These are phyloP conservation scores for Mortierella sp. DNA, from an alignment of 371 early-diverging fungal species.

Conservation along the genomic window DNA sequence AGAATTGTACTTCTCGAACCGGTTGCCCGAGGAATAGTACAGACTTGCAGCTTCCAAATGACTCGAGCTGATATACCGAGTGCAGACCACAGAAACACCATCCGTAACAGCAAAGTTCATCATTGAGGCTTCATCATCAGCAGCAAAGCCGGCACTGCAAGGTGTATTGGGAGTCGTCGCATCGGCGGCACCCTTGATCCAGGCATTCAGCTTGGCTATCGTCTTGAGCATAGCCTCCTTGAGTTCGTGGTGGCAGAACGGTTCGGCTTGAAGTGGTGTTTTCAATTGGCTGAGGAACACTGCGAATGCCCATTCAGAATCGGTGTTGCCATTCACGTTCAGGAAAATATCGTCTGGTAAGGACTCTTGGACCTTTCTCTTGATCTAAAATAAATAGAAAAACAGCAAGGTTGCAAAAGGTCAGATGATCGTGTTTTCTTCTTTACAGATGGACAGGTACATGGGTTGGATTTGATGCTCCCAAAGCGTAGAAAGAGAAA, in stretches of 20 bases:
- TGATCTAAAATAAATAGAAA: slow-evolving; percentile 66
- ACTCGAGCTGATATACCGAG: slow-evolving; percentile 82
- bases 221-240: slow-evolving; percentile 84
- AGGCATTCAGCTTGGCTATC: slow-evolving; percentile 78
- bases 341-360: slow-evolving; percentile 80
- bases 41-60: slow-evolving; percentile 83
- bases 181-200: slow-evolving; percentile 76
- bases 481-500: neutral
- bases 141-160: neutral
- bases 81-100: slow-evolving; percentile 84
- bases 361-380: slow-evolving; percentile 75
- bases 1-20: slow-evolving; percentile 72
- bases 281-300: slow-evolving; percentile 84
- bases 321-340: slow-evolving; percentile 86
- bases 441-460: slow-evolving; percentile 5
- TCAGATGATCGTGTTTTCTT: neutral
- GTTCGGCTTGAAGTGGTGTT: slow-evolving; percentile 20
- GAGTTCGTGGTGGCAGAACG: slow-evolving; percentile 63
- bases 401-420: neutral
- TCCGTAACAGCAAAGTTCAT: slow-evolving; percentile 94
- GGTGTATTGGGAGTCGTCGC: slow-evolving; percentile 5
- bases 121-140: slow-evolving; percentile 68
- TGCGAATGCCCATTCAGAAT: slow-evolving; percentile 91
- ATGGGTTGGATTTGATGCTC: neutral
- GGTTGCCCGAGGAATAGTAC: slow-evolving; percentile 84